A percentile compares a stretch with the other conserved stretches of the same genome.
Conservation (phyloP, 1,139 yeast species). For the Saccharomyces hybrid region DNA sequence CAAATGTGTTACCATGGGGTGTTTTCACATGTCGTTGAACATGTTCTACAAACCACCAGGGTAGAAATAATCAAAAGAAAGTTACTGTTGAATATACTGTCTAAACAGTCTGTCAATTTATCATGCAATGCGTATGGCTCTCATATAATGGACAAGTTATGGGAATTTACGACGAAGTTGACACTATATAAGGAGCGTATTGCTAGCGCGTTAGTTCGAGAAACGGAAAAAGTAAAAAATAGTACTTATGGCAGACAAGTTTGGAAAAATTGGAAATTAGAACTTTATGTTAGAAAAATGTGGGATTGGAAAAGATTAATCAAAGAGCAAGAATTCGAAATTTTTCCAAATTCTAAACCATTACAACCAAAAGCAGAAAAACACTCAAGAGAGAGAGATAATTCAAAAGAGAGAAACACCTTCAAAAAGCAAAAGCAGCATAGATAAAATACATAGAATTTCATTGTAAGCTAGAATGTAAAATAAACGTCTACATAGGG, state of each 20-base stretch:
- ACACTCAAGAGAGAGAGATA: background rate
- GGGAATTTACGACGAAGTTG: slow-evolving; percentile 70
- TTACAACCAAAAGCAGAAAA: slow-evolving; percentile 17
- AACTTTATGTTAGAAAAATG: slow-evolving; percentile 50
- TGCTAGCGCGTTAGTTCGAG: slow-evolving; percentile 58
- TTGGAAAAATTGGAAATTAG: slow-evolving; percentile 79
- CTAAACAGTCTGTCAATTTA: slow-evolving; percentile 48
- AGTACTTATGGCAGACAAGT: slow-evolving; percentile 84
- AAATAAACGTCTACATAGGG: no score
- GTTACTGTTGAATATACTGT: slow-evolving; percentile 55
- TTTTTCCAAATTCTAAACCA: slow-evolving; percentile 34
- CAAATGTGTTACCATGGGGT: slow-evolving; percentile 85
- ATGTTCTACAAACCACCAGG: slow-evolving; percentile 45
- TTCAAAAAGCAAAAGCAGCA: background rate
- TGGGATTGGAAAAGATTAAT: slow-evolving; percentile 75
- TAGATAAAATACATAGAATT: background rate
- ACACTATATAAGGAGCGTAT: slow-evolving; percentile 83
- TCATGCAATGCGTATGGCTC: slow-evolving; percentile 89
- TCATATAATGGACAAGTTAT: slow-evolving; percentile 77
- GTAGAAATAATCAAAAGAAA: slow-evolving; percentile 56
- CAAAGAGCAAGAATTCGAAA: slow-evolving; percentile 60
- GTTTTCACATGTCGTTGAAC: slow-evolving; percentile 77
- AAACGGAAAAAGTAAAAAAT: slow-evolving; percentile 65
- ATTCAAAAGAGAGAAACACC: background rate
- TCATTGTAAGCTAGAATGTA: no score